Conservation (phyloP, 2,329 filamentous ascomycete genomes). For the Alternaria tenuissima region DNA sequence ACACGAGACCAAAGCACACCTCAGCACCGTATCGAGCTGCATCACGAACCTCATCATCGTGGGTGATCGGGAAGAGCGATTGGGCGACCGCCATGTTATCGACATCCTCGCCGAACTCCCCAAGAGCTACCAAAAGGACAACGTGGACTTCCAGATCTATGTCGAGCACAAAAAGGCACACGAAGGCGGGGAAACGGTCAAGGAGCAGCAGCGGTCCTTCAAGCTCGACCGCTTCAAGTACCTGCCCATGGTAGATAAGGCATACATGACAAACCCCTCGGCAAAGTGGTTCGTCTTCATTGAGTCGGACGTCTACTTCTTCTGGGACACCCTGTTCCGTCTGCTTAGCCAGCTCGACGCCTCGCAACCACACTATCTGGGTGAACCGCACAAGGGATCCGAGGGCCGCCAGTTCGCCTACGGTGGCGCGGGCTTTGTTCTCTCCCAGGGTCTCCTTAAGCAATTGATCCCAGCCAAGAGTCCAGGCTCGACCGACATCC, state of each 20-base stretch:
- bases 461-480: constrained; percentile 49
- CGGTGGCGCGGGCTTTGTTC: constrained; percentile 56
- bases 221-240: constrained; percentile 68
- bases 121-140: constrained; percentile 51
- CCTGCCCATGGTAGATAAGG: constrained; percentile 64
- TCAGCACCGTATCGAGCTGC: constrained; percentile 63
- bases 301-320: constrained; percentile 50
- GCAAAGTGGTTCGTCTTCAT: constrained; percentile 53
- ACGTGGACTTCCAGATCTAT: constrained; percentile 63
- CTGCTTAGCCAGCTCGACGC: constrained; percentile 52
- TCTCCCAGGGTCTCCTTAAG: constrained; percentile 62
- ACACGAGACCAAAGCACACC: constrained; percentile 56
- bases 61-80: constrained; percentile 66
- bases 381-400: constrained; percentile 46
- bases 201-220: constrained; percentile 62
- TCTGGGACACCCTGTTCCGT: constrained; percentile 54
- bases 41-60: constrained; percentile 65
- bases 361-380: constrained; percentile 50
- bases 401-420: constrained; percentile 53
- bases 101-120: constrained; percentile 60
- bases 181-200: constrained; percentile 49
- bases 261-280: constrained; percentile 50
- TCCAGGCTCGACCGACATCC: constrained; percentile 37
- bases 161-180: constrained; percentile 53
- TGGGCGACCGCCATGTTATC: constrained; percentile 60